A percentile compares a stretch with the other conserved stretches of the same genome.
Conservation (phyloP, 2,329 filamentous ascomycete species). For the Kalmusia sp. region DNA sequence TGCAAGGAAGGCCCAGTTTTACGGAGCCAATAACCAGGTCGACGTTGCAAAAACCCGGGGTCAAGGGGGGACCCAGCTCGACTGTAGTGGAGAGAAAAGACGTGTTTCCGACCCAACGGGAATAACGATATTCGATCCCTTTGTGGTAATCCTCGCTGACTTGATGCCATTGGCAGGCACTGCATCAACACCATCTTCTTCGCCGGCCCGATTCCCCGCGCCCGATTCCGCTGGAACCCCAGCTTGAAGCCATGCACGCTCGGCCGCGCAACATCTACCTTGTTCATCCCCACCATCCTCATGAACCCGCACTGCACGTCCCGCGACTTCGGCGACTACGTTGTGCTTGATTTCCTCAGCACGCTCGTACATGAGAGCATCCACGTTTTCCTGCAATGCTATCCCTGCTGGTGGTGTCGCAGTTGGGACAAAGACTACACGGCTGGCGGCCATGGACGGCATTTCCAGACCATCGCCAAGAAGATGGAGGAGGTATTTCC, state of each 20-base stretch:
- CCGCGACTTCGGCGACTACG: neutral
- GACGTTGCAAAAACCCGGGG: no score
- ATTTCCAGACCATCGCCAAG: slow-evolving; percentile 24
- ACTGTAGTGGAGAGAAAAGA: no score
- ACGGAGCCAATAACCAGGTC: no score
- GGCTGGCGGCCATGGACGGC: slow-evolving; percentile 21
- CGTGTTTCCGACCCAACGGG: no score
- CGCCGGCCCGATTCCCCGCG: neutral
- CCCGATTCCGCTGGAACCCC: neutral
- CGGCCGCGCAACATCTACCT: neutral
- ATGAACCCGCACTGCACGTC: neutral
- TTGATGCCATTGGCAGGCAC: no score
- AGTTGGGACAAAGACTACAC: slow-evolving; percentile 14
- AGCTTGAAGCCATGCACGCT: neutral
- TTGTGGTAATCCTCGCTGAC: no score
- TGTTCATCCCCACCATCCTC: neutral
- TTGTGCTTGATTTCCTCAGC: slow-evolving; percentile 4
- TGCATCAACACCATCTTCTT: slow-evolving; percentile 3
- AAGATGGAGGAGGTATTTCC: slow-evolving; percentile 25
- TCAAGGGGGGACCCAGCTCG: no score
- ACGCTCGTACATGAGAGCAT: slow-evolving; percentile 26
- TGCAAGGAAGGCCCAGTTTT: no score
- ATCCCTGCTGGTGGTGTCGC: slow-evolving; percentile 19
- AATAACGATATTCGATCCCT: no score
- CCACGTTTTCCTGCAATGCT: slow-evolving; percentile 24